These are phyloP conservation scores for Syncephalastrum racemosum DNA, from an alignment of 371 early-diverging fungal genomes.

Conservation along the genomic window DNA sequence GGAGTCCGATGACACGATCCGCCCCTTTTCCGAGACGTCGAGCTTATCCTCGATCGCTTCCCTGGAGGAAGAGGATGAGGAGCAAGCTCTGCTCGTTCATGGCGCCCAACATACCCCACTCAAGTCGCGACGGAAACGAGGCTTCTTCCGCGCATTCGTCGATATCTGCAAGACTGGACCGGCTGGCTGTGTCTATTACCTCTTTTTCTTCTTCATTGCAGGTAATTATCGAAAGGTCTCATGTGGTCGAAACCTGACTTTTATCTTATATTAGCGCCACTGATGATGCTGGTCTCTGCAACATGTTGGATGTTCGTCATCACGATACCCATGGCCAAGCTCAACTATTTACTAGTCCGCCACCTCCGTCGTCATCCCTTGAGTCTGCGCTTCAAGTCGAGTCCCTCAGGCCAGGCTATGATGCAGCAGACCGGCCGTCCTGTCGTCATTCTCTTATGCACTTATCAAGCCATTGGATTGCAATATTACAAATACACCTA, in stretches of 20 bases:
- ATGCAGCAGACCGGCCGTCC: conserved; percentile 24
- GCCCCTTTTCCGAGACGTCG: conserved; percentile 16
- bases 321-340: conserved; percentile 94
- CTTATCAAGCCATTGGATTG: conserved; percentile 76
- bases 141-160: conserved; percentile 15
- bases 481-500: conserved; percentile 93
- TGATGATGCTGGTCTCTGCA: conserved; percentile 74
- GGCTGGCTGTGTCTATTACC: conserved; percentile 65
- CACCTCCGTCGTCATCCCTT: conserved; percentile 83
- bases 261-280: conserved; percentile 57
- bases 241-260: background rate
- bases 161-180: conserved; percentile 49
- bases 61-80: conserved; percentile 20
- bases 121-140: conserved; percentile 16
- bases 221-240: conserved; percentile 31
- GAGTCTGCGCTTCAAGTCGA: conserved; percentile 31
- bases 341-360: conserved; percentile 74
- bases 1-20: conserved; percentile 4
- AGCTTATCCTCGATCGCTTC: conserved; percentile 6
- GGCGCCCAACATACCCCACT: background rate
- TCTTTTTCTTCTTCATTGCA: conserved; percentile 49
- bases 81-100: conserved; percentile 1
- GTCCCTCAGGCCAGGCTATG: conserved; percentile 16
- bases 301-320: conserved; percentile 88
- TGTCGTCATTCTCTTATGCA: conserved; percentile 71